Evolutionary conservation across 2,329 filamentous ascomycete species (phyloP).

Genomic region (Metarhizium sp.): DNA sequence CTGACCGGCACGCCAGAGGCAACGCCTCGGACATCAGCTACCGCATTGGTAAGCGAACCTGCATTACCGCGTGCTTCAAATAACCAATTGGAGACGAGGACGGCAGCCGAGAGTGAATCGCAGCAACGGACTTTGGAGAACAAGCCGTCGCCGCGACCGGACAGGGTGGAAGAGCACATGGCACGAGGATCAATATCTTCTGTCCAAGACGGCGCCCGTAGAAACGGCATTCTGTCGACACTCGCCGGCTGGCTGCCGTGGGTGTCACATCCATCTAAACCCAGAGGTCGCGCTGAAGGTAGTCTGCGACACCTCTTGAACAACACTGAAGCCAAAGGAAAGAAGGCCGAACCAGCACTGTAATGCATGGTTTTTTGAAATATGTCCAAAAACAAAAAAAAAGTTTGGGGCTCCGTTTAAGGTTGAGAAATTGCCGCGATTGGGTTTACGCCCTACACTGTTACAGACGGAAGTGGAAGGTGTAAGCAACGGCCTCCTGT

Average conservation of each 20-base stretch:
- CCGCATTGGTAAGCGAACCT: constrained; percentile 42
- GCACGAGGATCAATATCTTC: constrained; percentile 19
- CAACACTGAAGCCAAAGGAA: background rate
- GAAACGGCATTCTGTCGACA: constrained; percentile 25
- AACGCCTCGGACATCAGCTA: constrained; percentile 25
- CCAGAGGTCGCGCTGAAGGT: constrained; percentile 3
- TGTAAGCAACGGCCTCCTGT: background rate
- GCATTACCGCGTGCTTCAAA: constrained; percentile 48
- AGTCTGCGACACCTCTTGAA: constrained; percentile 3
- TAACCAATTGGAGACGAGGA: constrained; percentile 38
- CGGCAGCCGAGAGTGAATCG: constrained; percentile 18
- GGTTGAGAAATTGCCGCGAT: background rate
- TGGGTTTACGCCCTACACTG: background rate
- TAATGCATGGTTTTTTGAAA: constrained; percentile 11
- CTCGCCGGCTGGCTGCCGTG: constrained; percentile 39
- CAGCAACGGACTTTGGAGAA: constrained; percentile 12
- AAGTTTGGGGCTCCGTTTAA: background rate
- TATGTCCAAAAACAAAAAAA: constrained; percentile 8
- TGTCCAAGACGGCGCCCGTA: constrained; percentile 12
- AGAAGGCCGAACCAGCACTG: background rate
- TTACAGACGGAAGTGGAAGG: no score
- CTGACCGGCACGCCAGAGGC: constrained; percentile 20
- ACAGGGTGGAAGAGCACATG: constrained; percentile 17
- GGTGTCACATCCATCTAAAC: constrained; percentile 15
- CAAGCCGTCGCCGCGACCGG: constrained; percentile 5